Evolutionary conservation across 345 rosid species (phyloP).

Genomic region (Gossypium mustelinum): DNA sequence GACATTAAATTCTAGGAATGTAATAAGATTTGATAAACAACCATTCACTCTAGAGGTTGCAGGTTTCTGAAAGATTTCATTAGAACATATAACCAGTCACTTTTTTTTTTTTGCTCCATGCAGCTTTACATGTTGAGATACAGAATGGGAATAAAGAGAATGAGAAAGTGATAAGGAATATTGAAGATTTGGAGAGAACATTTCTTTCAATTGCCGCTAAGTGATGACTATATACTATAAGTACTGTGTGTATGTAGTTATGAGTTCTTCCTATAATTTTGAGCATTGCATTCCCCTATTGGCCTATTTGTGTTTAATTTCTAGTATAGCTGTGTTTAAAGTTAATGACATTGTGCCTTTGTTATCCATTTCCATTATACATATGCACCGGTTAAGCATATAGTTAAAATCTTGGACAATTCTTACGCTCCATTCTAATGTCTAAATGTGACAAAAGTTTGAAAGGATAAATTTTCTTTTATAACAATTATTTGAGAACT

Average conservation of each 20-base stretch:
- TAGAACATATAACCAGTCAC: background rate
- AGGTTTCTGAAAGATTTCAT: background rate
- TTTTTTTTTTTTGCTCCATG: conserved; percentile 11
- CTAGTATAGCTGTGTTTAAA: background rate
- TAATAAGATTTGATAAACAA: background rate
- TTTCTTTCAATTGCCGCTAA: conserved; percentile 14
- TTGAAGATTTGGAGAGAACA: conserved; percentile 29
- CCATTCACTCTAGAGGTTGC: background rate
- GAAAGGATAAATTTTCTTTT: too few species aligned
- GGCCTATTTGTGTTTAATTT: background rate
- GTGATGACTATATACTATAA: background rate
- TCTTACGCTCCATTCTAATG: too few species aligned
- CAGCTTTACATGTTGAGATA: conserved; percentile 38
- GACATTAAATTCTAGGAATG: background rate
- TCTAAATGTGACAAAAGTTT: too few species aligned
- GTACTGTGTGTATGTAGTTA: background rate
- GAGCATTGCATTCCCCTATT: background rate
- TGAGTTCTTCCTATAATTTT: background rate
- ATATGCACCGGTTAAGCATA: background rate
- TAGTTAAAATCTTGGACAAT: background rate
- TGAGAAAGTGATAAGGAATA: conserved; percentile 32
- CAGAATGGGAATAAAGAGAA: conserved; percentile 31
- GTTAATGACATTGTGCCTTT: background rate
- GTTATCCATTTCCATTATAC: background rate
- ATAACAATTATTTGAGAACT: too few species aligned